Evolutionary conservation across 805 yeast genomes (phyloP), one percentile per base, ranked within the genome.

Genomic region (Ogataea kodamae): DNA sequence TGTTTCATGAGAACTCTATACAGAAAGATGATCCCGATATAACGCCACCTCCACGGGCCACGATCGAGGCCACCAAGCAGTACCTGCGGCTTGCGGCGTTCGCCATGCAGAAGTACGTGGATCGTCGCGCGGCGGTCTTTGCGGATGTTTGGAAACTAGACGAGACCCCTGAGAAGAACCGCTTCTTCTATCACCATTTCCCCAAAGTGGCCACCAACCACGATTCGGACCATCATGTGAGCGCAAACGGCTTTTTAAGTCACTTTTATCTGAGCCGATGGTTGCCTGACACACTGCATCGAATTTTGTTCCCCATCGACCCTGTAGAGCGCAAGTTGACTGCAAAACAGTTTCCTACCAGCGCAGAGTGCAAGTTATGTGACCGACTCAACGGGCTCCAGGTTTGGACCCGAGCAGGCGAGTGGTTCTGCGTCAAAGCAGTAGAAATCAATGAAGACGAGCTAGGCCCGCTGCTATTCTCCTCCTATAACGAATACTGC

Each of bases 191-290:
- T 35, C 49, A 52, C 26, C 57, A 54, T 30, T 58, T 46, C 35
- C 62, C 64, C 5, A 55, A 55, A 36, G 54, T 54, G 18, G 49
- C 61, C 3, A 43, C 62, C 5, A 55, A 51, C 35, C 48, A 54
- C 19, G 64, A 59, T 22, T 38, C 46, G 6, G 59, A 55, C 18
- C 61, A 55, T 42, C 62, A 59, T 22, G 51, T 54, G 20, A 40
- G 53, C 2, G 50, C 46, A 28, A 43, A 43, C 24, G 46, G 46
- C 8, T 53, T 48, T 22, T 23, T 55, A 42, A 54, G 52, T 34
- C 60, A 58, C 37, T 58, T 55, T 28, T 58, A 57, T 30, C 40
- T 59, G 4, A 58, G 55, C 2, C 39, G 64, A 41, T 59, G 64
- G 64, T 40, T 59, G n/a, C 64, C 64, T 1, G 38, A 30, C 21